A percentile compares a stretch with the other conserved stretches of the same genome.
phyloP scores from a whole-genome alignment of 331 rosid genomes.

The Ulmus americana region DNA sequence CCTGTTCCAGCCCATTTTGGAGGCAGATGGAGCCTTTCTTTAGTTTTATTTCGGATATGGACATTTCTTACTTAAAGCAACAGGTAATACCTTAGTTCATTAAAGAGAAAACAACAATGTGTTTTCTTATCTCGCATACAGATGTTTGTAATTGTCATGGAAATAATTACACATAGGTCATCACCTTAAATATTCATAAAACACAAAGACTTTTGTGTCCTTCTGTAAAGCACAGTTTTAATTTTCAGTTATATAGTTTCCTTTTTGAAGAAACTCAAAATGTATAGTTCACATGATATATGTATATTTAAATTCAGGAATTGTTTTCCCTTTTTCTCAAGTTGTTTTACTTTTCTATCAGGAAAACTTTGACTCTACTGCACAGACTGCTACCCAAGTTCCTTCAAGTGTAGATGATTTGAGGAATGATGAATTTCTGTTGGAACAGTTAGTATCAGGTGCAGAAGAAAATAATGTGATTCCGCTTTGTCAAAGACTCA shows the following conservation, averaged over 20 bases:
- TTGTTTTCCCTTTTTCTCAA: constrained; percentile 9
- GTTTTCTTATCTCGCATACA: constrained; percentile 3
- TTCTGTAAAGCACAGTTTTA: not conserved
- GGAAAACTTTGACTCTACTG: constrained; percentile 51
- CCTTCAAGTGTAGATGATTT: constrained; percentile 43
- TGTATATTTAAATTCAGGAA: constrained; percentile 1
- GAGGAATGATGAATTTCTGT: constrained; percentile 33
- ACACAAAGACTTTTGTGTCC: not conserved
- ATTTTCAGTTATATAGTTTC: too few relatives aligned
- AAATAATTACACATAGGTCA: not conserved
- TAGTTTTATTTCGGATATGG: constrained; percentile 51
- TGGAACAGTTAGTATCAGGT: constrained; percentile 40
- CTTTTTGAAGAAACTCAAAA: too few relatives aligned
- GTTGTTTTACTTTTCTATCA: constrained; percentile 30
- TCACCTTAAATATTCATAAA: not conserved
- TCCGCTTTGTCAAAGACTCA: constrained; percentile 75
- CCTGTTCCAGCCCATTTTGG: constrained; percentile 68
- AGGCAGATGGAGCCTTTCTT: constrained; percentile 74
- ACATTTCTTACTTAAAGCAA: constrained; percentile 55
- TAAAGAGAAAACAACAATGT: not conserved
- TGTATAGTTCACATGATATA: not conserved
- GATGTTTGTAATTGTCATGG: constrained; percentile 8
- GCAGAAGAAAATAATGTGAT: constrained; percentile 44
- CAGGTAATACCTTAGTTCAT: constrained; percentile 41
- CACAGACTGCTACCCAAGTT: constrained; percentile 34